A percentile compares a stretch with the other conserved stretches of the same genome.
Conservation (phyloP, 2,329 filamentous ascomycete species). For the Trichoderma afroharzianum region DNA sequence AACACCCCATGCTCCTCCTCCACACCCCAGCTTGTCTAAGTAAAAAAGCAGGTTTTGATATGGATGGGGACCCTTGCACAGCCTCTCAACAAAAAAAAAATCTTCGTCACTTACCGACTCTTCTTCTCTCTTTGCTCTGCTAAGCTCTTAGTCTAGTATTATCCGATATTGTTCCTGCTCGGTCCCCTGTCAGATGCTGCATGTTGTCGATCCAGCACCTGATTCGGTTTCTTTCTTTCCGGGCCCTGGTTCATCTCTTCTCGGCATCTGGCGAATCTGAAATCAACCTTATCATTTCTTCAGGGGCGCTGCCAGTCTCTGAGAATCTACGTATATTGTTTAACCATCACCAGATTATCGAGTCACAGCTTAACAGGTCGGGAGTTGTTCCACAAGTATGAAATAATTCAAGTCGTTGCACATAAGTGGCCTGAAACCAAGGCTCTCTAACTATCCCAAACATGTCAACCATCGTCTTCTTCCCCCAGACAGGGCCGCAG, state of each 20-base stretch:
- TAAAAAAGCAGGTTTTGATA: neutral
- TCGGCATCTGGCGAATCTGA: neutral
- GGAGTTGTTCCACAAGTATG: neutral
- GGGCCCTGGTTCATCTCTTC: neutral
- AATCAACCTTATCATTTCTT: neutral
- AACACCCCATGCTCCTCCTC: neutral
- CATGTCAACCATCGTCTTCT: neutral
- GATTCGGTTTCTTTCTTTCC: neutral
- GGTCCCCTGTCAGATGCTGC: neutral
- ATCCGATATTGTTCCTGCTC: neutral
- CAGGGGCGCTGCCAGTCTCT: neutral
- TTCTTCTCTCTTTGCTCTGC: neutral
- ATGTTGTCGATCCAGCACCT: neutral
- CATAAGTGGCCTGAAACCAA: slow-evolving; percentile 2
- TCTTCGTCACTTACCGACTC: neutral
- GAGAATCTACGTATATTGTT: neutral
- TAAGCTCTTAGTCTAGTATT: neutral
- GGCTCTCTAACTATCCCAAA: neutral
- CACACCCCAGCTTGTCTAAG: neutral
- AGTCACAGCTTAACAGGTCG: neutral
- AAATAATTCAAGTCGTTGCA: slow-evolving; percentile 2
- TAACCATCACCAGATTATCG: neutral
- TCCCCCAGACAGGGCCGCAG: neutral
- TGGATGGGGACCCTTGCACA: neutral
- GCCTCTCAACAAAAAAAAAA: neutral